phyloP scores from a whole-genome alignment of 2,329 filamentous ascomycete genomes.

The Ampelomyces quisqualis region DNA sequence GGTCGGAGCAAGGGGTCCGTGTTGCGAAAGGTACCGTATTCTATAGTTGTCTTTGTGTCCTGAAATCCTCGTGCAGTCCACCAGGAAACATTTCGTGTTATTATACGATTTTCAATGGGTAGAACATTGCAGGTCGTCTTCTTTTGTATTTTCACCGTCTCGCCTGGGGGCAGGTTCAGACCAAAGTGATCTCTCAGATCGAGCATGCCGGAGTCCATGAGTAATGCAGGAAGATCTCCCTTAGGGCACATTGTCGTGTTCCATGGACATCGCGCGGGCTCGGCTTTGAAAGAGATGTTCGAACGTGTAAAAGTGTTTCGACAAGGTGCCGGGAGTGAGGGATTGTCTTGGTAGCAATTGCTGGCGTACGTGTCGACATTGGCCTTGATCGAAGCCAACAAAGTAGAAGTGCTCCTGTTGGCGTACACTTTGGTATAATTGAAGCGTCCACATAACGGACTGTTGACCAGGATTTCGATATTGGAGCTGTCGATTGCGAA shows the following conservation, averaged over 20 bases:
- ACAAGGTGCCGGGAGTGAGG: background rate
- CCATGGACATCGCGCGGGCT: constrained; percentile 2
- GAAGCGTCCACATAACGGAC: constrained; percentile 5
- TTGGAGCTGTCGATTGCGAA: constrained; percentile 12
- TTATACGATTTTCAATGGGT: constrained; percentile 2
- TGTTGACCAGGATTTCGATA: constrained; percentile 15
- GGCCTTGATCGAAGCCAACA: background rate
- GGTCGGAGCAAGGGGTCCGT: background rate
- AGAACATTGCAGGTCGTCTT: constrained; percentile 6
- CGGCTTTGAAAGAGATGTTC: constrained; percentile 1
- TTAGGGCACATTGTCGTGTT: background rate
- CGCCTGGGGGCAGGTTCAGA: constrained; percentile 4
- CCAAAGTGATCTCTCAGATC: constrained; percentile 5
- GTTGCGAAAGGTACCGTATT: constrained; percentile 1
- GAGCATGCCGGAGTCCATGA: constrained; percentile 7
- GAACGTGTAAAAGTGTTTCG: constrained; percentile 1
- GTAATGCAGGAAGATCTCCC: background rate
- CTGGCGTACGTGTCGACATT: background rate
- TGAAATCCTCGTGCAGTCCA: constrained; percentile 1
- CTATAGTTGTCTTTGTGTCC: constrained; percentile 3
- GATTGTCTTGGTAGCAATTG: constrained; percentile 1
- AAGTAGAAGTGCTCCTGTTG: background rate
- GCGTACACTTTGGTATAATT: constrained; percentile 4
- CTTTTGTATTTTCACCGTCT: background rate
- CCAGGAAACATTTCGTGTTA: background rate